These are phyloP conservation scores for Euphorbia schlechtendalii DNA, from an alignment of 441 rosid species.

Conservation along the genomic window DNA sequence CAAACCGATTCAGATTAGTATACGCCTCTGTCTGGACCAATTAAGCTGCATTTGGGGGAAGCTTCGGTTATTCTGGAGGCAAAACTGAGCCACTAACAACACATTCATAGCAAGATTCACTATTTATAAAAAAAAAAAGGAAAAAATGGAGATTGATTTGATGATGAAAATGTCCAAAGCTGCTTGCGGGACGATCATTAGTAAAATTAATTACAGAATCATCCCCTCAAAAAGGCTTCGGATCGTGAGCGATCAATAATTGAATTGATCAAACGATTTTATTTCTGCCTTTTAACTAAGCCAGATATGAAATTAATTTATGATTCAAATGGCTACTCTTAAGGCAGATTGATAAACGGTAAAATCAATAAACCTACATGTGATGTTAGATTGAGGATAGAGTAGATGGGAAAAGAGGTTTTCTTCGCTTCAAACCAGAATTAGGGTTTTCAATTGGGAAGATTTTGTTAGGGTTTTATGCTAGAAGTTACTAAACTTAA, in stretches of 20 bases:
- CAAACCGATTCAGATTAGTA: conserved; percentile 25
- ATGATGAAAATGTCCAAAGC: conserved; percentile 29
- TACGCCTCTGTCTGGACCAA: conserved; percentile 61
- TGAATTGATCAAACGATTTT: conserved; percentile 4
- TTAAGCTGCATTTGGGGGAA: conserved; percentile 14
- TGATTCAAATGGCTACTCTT: conserved; percentile 49
- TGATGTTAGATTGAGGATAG: background rate
- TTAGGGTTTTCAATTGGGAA: background rate
- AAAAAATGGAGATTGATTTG: background rate
- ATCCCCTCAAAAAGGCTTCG: conserved; percentile 35
- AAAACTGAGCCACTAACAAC: background rate
- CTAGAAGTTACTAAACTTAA: background rate
- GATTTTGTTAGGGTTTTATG: conserved; percentile 7
- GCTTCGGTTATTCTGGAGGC: conserved; percentile 53
- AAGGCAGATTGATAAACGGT: conserved; percentile 29
- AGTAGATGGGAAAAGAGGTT: background rate
- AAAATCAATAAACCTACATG: background rate
- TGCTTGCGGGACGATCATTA: conserved; percentile 34
- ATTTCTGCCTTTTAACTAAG: conserved; percentile 63
- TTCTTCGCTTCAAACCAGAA: background rate
- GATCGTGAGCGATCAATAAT: conserved; percentile 6
- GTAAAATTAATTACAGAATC: background rate
- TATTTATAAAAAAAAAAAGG: background rate
- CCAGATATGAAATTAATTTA: conserved; percentile 29
- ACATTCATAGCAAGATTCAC: background rate